phyloP scores from a whole-genome alignment of 2,329 filamentous ascomycete genomes.

The Stemphylium beticola region DNA sequence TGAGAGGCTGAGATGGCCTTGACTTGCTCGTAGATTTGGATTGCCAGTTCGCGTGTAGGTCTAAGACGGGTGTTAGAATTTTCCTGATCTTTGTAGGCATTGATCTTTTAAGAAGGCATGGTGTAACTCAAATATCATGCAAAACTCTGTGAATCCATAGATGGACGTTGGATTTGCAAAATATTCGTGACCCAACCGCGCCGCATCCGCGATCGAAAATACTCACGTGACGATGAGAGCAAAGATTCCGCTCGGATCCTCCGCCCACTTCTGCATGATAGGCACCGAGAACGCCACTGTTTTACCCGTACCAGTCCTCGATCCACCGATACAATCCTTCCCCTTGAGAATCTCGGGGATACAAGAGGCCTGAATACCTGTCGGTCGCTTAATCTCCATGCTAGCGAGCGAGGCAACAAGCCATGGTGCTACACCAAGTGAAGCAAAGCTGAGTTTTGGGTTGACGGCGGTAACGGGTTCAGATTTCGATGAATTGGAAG shows the following conservation, averaged over 20 bases:
- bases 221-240: constrained; percentile 82
- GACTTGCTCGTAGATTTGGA: constrained; percentile 97
- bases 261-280: constrained; percentile 90
- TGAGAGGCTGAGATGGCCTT: constrained; percentile 89
- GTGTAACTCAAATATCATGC: no score
- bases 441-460: constrained; percentile 69
- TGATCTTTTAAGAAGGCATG: not conserved
- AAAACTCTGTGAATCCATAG: no score
- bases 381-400: constrained; percentile 86
- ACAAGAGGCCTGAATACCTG: constrained; percentile 88
- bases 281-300: constrained; percentile 95
- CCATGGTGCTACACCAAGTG: constrained; percentile 81
- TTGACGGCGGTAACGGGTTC: constrained; percentile 13
- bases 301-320: constrained; percentile 94
- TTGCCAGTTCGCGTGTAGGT: constrained; percentile 75
- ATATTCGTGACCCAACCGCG: no score
- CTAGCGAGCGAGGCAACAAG: constrained; percentile 77
- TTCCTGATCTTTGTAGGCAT: not conserved
- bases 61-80: constrained; percentile 14
- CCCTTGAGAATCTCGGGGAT: constrained; percentile 93
- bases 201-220: constrained; percentile 54
- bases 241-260: constrained; percentile 91
- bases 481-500: constrained; percentile 6
- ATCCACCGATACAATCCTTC: constrained; percentile 89
- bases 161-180: no score